Percentiles rank a stretch among this genome's conserved stretches.
Evolutionary conservation across 2,329 filamentous ascomycete genomes (phyloP).

Genomic region (Aspergillus hiratsukae): DNA sequence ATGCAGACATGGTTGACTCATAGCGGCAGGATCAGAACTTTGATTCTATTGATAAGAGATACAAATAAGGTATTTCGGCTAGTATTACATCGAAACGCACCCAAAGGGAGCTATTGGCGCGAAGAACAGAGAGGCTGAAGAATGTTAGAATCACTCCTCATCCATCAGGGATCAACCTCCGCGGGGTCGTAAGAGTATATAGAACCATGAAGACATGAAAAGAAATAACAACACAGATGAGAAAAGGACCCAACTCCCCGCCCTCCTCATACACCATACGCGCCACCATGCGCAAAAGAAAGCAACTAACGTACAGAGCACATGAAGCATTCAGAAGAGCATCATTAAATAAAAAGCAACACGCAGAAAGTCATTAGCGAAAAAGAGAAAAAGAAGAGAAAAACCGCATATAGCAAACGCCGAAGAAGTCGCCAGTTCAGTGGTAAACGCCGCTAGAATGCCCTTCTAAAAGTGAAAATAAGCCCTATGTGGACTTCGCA

Average conservation of each 20-base stretch:
- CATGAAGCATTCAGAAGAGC: constrained; percentile 4
- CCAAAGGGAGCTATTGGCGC: constrained; percentile 6
- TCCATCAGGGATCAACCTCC: constrained; percentile 17
- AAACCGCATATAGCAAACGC: constrained; percentile 3
- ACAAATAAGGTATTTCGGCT: constrained; percentile 21
- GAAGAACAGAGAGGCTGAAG: background rate
- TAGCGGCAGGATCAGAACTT: background rate
- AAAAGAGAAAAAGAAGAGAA: constrained; percentile 1
- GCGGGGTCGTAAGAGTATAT: constrained; percentile 4
- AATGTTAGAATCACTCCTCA: background rate
- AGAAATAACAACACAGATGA: constrained; percentile 11
- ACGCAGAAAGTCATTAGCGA: constrained; percentile 2
- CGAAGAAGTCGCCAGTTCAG: background rate
- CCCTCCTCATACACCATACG: constrained; percentile 20
- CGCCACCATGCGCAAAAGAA: constrained; percentile 8
- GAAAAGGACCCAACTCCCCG: constrained; percentile 15
- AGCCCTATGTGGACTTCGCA: background rate
- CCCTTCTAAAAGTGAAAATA: background rate
- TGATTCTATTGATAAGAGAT: constrained; percentile 17
- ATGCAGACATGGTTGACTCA: constrained; percentile 18
- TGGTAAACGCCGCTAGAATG: background rate
- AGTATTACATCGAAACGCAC: constrained; percentile 24
- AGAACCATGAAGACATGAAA: constrained; percentile 11
- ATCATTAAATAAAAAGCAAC: constrained; percentile 8
- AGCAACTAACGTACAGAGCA: background rate